Evolutionary conservation across 345 rosid species (phyloP).

Genomic region (Murraya koenigii): DNA sequence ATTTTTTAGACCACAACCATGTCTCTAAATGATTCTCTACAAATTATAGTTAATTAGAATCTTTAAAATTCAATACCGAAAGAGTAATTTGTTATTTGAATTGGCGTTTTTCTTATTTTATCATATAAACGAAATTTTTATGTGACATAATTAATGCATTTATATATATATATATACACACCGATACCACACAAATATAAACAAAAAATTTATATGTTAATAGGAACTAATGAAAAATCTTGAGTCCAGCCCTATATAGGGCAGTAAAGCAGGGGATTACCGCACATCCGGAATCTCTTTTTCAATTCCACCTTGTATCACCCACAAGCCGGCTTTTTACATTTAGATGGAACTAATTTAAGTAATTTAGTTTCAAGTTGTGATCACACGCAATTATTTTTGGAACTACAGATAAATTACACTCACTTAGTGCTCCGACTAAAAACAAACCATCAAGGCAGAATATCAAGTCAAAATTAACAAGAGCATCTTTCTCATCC

Average conservation of each 20-base stretch:
- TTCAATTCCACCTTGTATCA: background rate
- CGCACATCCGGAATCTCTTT: background rate
- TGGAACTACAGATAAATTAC: background rate
- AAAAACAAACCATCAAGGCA: background rate
- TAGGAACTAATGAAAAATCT: no score
- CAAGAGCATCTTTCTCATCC: background rate
- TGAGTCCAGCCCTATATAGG: background rate
- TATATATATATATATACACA: no score
- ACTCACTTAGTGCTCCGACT: background rate
- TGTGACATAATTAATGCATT: no score
- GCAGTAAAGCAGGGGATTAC: background rate
- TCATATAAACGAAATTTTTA: no score
- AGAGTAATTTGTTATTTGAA: no score
- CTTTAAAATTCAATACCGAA: no score
- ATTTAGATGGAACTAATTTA: background rate
- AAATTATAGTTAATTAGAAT: no score
- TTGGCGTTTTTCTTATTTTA: no score
- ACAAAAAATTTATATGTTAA: no score
- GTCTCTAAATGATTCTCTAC: no score
- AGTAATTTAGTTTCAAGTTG: background rate
- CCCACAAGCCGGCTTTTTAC: background rate
- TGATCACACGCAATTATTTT: background rate
- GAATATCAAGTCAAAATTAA: background rate
- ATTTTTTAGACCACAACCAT: no score
- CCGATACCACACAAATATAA: no score